phyloP scores from a whole-genome alignment of 352 stramenopile species.

The Peronospora destructor region DNA sequence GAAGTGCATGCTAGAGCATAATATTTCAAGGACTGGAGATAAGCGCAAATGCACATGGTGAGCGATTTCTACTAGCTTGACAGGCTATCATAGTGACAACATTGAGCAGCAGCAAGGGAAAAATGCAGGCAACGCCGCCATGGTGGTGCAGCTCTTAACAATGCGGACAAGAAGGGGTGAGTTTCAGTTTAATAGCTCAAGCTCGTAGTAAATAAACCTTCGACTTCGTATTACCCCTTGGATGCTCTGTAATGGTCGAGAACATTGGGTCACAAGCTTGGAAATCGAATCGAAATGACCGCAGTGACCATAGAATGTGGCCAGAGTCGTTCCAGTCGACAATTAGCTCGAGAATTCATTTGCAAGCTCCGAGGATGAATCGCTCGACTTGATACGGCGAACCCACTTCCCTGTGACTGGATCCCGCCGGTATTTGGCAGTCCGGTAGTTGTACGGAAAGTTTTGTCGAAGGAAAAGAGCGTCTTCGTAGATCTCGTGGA shows the following conservation, averaged over 20 bases:
- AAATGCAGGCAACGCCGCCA: constrained; percentile 60
- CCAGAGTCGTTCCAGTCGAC: not conserved
- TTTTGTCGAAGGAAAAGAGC: constrained; percentile 43
- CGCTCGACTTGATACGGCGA: constrained; percentile 27
- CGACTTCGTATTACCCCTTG: not conserved
- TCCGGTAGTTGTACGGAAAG: constrained; percentile 58
- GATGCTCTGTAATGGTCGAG: not conserved
- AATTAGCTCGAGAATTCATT: constrained; percentile 22
- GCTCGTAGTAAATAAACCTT: not conserved
- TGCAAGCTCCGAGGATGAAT: constrained; percentile 23
- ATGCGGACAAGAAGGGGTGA: constrained; percentile 80
- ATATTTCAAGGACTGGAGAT: constrained; percentile 44
- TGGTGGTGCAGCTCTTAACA: constrained; percentile 57
- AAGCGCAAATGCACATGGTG: constrained; percentile 38
- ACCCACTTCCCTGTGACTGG: constrained; percentile 33
- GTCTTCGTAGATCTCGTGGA: constrained; percentile 69
- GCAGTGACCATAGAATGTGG: not conserved
- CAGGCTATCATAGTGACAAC: constrained; percentile 47
- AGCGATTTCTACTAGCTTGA: constrained; percentile 48
- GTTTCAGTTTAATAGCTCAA: constrained; percentile 20
- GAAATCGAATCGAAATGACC: not conserved
- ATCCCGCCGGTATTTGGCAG: constrained; percentile 50
- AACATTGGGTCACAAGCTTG: not conserved
- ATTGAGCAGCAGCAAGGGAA: constrained; percentile 42
- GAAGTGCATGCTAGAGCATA: constrained; percentile 22